Evolutionary conservation across 2,329 filamentous ascomycete genomes (phyloP).

Genomic region (Alternaria arbusti): DNA sequence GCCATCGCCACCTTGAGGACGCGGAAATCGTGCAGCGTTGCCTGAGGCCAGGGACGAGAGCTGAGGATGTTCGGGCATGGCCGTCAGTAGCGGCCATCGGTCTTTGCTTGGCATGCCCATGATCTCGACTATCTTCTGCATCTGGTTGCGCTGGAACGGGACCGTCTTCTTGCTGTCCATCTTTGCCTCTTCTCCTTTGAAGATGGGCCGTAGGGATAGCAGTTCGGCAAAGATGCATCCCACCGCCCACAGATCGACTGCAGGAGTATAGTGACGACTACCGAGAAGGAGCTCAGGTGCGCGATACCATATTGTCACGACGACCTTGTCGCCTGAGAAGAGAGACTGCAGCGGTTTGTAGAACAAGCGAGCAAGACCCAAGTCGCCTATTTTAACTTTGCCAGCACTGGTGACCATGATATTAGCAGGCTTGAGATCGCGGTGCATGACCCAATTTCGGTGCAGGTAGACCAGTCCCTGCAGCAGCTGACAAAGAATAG

Average conservation of each 20-base stretch:
- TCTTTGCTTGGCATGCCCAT: constrained; percentile 90
- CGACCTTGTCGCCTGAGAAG: constrained; percentile 94
- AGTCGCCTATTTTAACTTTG: constrained; percentile 91
- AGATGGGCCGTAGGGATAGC: constrained; percentile 87
- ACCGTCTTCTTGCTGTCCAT: constrained; percentile 99
- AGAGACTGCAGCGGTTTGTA: constrained; percentile 91
- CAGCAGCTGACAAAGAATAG: constrained; percentile 93
- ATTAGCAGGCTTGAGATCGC: constrained; percentile 96
- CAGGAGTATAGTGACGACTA: constrained; percentile 93
- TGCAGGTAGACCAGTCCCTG: constrained; percentile 96
- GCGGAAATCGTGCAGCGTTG: constrained; percentile 56
- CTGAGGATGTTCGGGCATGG: constrained; percentile 86
- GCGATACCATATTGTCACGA: constrained; percentile 99
- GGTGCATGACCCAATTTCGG: constrained; percentile 95
- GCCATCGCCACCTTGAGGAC: constrained; percentile 53
- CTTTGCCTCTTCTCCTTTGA: constrained; percentile 98
- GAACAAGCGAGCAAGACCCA: constrained; percentile 90
- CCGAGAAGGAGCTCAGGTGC: constrained; percentile 93
- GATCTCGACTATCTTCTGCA: constrained; percentile 98
- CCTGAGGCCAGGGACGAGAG: constrained; percentile 60
- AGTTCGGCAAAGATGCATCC: constrained; percentile 98
- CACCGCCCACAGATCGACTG: constrained; percentile 96
- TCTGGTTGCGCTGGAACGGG: constrained; percentile 96
- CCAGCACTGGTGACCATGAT: constrained; percentile 95
- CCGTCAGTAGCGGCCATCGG: constrained; percentile 80